phyloP scores from a whole-genome alignment of 306 rosid species.

The Castanospermum australe region DNA sequence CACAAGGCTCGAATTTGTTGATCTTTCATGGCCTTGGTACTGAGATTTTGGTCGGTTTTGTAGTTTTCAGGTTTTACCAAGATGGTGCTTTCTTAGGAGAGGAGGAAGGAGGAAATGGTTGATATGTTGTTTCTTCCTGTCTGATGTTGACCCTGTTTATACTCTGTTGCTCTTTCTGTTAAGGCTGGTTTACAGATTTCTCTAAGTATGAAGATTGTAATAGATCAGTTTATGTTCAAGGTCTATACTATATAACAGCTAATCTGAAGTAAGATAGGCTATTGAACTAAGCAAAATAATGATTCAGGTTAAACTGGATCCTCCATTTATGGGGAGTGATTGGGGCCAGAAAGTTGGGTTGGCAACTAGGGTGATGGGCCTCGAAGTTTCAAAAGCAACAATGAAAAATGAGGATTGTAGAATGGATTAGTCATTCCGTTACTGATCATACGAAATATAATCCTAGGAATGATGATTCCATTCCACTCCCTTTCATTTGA shows the following conservation, averaged over 20 bases:
- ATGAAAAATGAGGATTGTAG: background rate
- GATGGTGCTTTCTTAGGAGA: background rate
- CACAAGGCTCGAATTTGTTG: background rate
- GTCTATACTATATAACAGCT: no score
- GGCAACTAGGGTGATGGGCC: background rate
- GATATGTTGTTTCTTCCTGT: background rate
- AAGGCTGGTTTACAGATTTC: background rate
- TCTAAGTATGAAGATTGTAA: background rate
- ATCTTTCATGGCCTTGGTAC: background rate
- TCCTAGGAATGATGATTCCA: background rate
- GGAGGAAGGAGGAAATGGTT: no score
- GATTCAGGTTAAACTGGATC: no score
- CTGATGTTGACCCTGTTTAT: background rate
- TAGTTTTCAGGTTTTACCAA: background rate
- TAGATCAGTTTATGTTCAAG: background rate
- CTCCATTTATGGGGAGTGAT: no score
- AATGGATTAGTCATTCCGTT: background rate
- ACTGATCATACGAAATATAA: background rate
- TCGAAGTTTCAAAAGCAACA: background rate
- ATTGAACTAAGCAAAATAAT: background rate
- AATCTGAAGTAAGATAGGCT: no score
- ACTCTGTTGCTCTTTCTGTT: background rate
- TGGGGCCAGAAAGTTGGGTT: no score
- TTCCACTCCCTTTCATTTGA: background rate
- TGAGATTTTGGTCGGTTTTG: background rate